Evolutionary conservation across 2,329 filamentous ascomycete species (phyloP), one percentile per base, ranked within the genome.

Genomic region (Cercospora citrullina): DNA sequence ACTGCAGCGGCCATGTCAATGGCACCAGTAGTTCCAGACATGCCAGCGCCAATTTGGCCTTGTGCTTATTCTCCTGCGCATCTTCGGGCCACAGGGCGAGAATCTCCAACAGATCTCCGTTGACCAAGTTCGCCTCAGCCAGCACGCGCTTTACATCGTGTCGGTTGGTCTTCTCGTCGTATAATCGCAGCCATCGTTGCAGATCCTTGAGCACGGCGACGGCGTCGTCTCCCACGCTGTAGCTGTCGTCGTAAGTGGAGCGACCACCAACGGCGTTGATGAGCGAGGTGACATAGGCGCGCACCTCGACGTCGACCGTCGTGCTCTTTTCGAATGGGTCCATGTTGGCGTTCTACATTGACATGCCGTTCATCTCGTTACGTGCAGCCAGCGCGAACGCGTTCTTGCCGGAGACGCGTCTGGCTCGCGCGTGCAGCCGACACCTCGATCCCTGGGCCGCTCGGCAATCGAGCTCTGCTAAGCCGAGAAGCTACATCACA

Each of bases 91-190:
- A 97, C 68, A 88, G 83, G 9, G 92, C 90, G 23, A 99, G 84
- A 71, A 99, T 98, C 65, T 94, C 93, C 66, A 98, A 84, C 65
- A 99, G 81, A 79, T 99, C 95, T 61, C 92, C 92, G 76, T 90
- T 90, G 66, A 98, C 87, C n/a, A 99, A 81, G 76, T 97, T 97
- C 55, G 93, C 91, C 79, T 98, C 93, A 76, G 93, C 90, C 73
- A 98, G 85, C 79, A 93, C 97, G 81, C 95, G 87, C 69, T 94
- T 94, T 68, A 99, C 95, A 77, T 99, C 95, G 85, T 96, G 91
- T 72, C 94, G 90, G 78, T 97, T 96, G 72, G 90, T 89, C 79
- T 96, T 96, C 78, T 96, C 92, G 68, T 78, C 76, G 74, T 78
- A 77, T 71, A 97, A 88, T 74, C 93, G 93, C 73, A 99, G 86